Evolutionary conservation across 345 rosid genomes (phyloP), one percentile per base, ranked within the genome.

Genomic region (Ceriops tagal): DNA sequence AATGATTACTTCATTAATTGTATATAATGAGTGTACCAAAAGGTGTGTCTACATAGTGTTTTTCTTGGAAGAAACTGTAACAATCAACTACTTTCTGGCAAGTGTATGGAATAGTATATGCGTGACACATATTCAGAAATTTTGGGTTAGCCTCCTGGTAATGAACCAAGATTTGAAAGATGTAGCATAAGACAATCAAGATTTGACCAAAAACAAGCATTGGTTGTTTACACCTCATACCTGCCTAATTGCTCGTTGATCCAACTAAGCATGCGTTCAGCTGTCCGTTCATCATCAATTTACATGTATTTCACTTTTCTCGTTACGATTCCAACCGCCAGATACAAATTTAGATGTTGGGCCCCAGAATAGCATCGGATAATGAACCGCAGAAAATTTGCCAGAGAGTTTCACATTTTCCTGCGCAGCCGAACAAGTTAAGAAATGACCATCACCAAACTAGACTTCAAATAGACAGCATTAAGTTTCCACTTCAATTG

Each of bases 321-420:
- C 88, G 61, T 80, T 85, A 61, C 96, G 85, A 31, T 79, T 77
- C 92, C 91, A 87, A 46, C 90, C 64, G 35, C 81, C 86, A 58
- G 81, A 78, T 47, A 81, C 81, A 57, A 96, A 90, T 78, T 84
- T 89, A 53, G 82, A 76, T n/a, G 96, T 84, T 59, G 83, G 77
- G 5, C 82, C 91, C 98, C 99, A 96, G 62, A 92, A 85, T 75
- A 96, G 92, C 95, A 96, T 88, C 28, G 99, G 98, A 82, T 87
- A 92, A 70, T 82, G 95, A 74, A 81, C 61, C 43, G 90, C 92
- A 61, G 97, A 90, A 83, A 85, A 96, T 71, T 80, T 86, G 63
- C 87, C 90, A 79, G 97, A 96, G 37, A 96, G 93, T 83, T 92
- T 80, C 64, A 52, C 79, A 73, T 92, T 96, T 82, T 82, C 83